phyloP scores from a whole-genome alignment of 2,329 filamentous ascomycete species.

The Aspergillus pseudoglaucus region DNA sequence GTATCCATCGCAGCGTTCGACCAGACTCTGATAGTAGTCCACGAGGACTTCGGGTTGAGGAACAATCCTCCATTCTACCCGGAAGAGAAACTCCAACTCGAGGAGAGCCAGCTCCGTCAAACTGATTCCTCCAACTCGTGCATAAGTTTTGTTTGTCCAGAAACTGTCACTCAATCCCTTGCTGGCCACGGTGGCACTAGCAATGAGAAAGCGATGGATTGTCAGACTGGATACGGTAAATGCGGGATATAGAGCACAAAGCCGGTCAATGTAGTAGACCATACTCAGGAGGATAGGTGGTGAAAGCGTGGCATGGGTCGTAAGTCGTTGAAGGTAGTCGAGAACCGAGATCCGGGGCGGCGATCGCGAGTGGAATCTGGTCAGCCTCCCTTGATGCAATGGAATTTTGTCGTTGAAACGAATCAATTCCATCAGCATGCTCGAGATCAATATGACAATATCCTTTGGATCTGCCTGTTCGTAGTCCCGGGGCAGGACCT shows the following conservation, averaged over 20 bases:
- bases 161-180: conserved; percentile 96
- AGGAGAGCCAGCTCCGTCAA: conserved; percentile 82
- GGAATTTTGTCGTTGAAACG: conserved; percentile 85
- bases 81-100: conserved; percentile 86
- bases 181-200: conserved; percentile 87
- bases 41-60: conserved; percentile 89
- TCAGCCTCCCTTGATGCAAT: conserved; percentile 76
- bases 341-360: conserved; percentile 88
- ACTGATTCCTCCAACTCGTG: conserved; percentile 85
- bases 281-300: conserved; percentile 94
- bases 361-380: conserved; percentile 85
- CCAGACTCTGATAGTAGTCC: conserved; percentile 84
- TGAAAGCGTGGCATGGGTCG: conserved; percentile 86
- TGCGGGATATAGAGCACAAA: conserved; percentile 84
- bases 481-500: conserved; percentile 61
- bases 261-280: conserved; percentile 96
- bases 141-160: conserved; percentile 97
- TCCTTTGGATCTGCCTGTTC: conserved; percentile 77
- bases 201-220: conserved; percentile 94
- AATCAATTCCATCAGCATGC: conserved; percentile 94
- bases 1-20: conserved; percentile 60
- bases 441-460: conserved; percentile 81
- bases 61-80: conserved; percentile 94
- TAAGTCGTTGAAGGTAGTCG: conserved; percentile 87
- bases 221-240: conserved; percentile 96